These are phyloP conservation scores for Phytomonas sp. DNA, from an alignment of 208 protist genomes.

Conservation along the genomic window DNA sequence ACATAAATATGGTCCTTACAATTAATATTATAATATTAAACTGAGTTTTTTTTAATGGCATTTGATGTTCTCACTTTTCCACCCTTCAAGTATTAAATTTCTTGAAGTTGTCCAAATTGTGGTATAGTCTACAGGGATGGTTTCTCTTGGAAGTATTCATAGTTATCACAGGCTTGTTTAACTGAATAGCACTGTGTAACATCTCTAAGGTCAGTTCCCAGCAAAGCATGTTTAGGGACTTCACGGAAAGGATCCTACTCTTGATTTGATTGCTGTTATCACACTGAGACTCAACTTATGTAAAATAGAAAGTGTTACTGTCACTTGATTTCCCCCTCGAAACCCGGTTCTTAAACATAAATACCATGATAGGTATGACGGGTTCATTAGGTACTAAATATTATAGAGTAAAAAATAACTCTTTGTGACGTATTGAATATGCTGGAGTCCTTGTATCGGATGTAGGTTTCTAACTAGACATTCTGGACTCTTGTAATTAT, in stretches of 20 bases:
- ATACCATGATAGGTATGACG: neutral
- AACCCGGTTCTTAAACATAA: neutral
- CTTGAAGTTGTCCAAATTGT: neutral
- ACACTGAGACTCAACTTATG: neutral
- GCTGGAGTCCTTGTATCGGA: neutral
- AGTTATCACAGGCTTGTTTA: neutral
- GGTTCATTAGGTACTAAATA: neutral
- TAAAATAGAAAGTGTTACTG: neutral
- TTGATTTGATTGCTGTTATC: neutral
- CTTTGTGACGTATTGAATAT: neutral
- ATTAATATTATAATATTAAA: neutral
- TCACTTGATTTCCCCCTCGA: neutral
- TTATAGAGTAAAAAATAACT: neutral
- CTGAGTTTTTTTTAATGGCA: neutral
- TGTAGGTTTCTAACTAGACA: neutral
- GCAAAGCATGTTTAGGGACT: neutral
- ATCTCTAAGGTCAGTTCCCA: neutral
- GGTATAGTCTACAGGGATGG: neutral
- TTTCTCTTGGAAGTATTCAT: neutral
- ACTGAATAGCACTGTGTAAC: neutral
- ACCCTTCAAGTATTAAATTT: neutral
- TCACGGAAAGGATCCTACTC: neutral
- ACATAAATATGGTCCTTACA: neutral
- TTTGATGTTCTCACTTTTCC: neutral
- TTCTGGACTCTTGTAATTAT: neutral